Conservation (phyloP, 768 basidiomycete genomes). For the Tulasnella sp. region DNA sequence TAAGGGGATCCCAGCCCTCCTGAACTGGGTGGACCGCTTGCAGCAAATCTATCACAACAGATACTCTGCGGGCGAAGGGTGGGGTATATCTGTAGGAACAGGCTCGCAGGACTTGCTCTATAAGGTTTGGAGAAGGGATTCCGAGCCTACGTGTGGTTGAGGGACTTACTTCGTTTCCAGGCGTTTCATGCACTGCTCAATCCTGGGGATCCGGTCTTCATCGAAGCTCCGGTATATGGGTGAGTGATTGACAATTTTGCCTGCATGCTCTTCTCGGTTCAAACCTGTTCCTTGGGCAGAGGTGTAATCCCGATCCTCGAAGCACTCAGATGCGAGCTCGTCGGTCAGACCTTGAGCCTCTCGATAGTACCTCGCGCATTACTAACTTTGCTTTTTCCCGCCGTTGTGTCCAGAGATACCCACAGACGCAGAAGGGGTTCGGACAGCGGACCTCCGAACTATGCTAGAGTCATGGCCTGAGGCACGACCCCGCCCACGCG, state of each 20-base stretch:
- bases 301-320: constrained; percentile 69
- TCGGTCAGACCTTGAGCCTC: constrained; percentile 51
- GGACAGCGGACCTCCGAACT: constrained; percentile 59
- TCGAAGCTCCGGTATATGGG: constrained; percentile 78
- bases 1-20: constrained; percentile 64
- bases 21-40: constrained; percentile 70
- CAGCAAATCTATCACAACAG: constrained; percentile 70
- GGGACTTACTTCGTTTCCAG: constrained; percentile 46
- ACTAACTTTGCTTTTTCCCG: constrained; percentile 23
- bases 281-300: constrained; percentile 44
- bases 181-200: constrained; percentile 71
- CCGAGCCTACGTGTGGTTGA: constrained; percentile 10
- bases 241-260: constrained; percentile 35
- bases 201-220: constrained; percentile 76
- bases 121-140: constrained; percentile 54
- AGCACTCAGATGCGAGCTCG: constrained; percentile 58
- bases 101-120: constrained; percentile 90
- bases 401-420: constrained; percentile 61
- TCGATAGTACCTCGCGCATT: neutral
- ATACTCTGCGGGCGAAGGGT: constrained; percentile 61
- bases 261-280: neutral
- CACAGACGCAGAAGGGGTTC: constrained; percentile 74
- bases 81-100: constrained; percentile 75
- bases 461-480: constrained; percentile 76
- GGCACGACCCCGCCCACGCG: constrained; percentile 70